These are phyloP conservation scores for Rhizopogon vesiculosus DNA, from an alignment of 768 basidiomycete species.

Conservation along the genomic window DNA sequence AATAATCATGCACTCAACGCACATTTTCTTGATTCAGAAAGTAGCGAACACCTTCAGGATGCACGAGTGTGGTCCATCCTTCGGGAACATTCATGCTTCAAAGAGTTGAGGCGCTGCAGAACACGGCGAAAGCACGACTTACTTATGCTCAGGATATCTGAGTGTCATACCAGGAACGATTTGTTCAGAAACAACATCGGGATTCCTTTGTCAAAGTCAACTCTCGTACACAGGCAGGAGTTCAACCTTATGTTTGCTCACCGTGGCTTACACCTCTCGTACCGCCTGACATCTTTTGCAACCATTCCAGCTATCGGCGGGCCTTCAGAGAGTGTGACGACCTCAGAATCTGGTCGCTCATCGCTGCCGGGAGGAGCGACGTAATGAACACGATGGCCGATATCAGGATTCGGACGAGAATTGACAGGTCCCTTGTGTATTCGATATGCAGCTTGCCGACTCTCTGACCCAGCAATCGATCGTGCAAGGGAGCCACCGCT, in stretches of 20 bases:
- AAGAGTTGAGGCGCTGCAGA: not conserved
- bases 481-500: not conserved
- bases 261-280: not conserved
- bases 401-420: not conserved
- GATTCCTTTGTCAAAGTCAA: not conserved
- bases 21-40: constrained; percentile 48
- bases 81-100: constrained; percentile 3
- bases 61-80: constrained; percentile 44
- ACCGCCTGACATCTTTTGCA: constrained; percentile 7
- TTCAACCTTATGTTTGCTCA: not conserved
- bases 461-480: not conserved
- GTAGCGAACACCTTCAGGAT: constrained; percentile 66
- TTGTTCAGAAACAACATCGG: not conserved
- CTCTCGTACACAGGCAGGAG: too few relatives aligned
- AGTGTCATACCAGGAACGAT: not conserved
- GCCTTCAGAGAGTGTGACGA: not conserved
- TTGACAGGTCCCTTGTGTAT: not conserved
- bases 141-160: not conserved
- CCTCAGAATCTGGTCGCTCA: constrained; percentile 4
- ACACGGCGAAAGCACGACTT: not conserved
- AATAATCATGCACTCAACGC: constrained; percentile 4
- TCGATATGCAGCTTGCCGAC: not conserved
- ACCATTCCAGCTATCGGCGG: constrained; percentile 14
- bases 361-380: constrained; percentile 5
- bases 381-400: not conserved